Percentiles rank a stretch among this genome's conserved stretches.
phyloP scores from a whole-genome alignment of 768 basidiomycete genomes.

The Tulasnella sp. region DNA sequence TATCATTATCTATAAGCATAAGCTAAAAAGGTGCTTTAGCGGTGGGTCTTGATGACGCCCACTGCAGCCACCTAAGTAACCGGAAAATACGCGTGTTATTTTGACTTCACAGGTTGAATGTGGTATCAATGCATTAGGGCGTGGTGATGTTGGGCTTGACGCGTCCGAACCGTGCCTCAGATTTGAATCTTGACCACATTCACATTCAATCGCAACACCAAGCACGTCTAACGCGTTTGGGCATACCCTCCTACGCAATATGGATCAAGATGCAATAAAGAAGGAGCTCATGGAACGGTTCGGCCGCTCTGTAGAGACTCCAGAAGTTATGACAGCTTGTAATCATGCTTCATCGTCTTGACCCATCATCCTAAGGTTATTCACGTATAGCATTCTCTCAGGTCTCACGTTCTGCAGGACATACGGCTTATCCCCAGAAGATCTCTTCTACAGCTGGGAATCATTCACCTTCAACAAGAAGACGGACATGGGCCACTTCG shows the following conservation, averaged over 20 bases:
- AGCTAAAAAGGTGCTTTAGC: no score
- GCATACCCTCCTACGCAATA: background rate
- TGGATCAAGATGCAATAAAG: slow-evolving; percentile 4
- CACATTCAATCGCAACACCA: no score
- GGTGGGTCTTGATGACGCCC: no score
- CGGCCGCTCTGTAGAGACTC: slow-evolving; percentile 23
- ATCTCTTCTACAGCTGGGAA: slow-evolving; percentile 37
- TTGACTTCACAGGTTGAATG: no score
- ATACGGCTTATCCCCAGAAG: slow-evolving; percentile 30
- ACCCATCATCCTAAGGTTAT: background rate
- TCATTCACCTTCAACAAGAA: slow-evolving; percentile 28
- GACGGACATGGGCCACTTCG: background rate
- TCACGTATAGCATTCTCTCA: slow-evolving; percentile 16
- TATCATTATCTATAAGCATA: no score
- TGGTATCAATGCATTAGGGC: no score
- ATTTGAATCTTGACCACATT: no score
- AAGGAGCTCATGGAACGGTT: slow-evolving; percentile 24
- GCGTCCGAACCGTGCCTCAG: no score
- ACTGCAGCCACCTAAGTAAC: no score
- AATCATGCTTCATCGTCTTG: slow-evolving; percentile 11
- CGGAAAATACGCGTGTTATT: no score
- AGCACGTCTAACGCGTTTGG: no score
- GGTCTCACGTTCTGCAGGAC: slow-evolving; percentile 32
- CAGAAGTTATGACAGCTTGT: slow-evolving; percentile 32
- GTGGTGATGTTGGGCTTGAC: no score